Conservation (phyloP, 2,329 filamentous ascomycete species). For the Diaporthe ilicicola region DNA sequence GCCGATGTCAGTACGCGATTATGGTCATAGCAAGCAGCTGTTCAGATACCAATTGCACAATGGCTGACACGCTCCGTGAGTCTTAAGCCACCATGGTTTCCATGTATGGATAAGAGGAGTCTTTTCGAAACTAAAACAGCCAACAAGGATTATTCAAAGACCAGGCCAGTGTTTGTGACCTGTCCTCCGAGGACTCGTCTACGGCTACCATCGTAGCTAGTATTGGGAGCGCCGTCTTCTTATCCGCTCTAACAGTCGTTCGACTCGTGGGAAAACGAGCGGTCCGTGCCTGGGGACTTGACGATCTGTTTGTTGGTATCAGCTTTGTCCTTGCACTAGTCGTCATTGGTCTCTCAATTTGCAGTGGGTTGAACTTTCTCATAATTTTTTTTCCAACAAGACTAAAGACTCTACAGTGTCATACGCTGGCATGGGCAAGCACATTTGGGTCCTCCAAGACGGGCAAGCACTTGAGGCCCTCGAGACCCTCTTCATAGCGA, state of each 20-base stretch:
- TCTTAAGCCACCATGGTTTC: not conserved
- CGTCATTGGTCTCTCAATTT: not conserved
- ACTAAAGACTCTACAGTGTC: not conserved
- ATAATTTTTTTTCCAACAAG: not conserved
- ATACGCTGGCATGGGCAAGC: not conserved
- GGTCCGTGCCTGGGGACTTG: not conserved
- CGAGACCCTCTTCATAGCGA: not conserved
- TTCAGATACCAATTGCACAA: not conserved
- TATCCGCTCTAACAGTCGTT: not conserved
- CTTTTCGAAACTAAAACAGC: not conserved
- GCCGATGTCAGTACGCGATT: not conserved
- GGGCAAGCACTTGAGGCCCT: not conserved
- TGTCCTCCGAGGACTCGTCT: not conserved
- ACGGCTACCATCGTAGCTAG: not conserved
- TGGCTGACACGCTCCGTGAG: not conserved
- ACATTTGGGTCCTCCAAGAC: conserved; percentile 3
- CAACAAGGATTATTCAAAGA: not conserved
- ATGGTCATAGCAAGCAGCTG: conserved; percentile 3
- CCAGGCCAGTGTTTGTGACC: not conserved
- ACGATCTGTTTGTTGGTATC: not conserved
- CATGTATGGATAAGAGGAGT: too few relatives aligned
- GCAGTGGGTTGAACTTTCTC: not conserved
- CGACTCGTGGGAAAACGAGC: not conserved
- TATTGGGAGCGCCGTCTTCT: not conserved
- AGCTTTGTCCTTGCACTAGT: not conserved